phyloP scores from a whole-genome alignment of 2,329 filamentous ascomycete genomes.

The Aspergillus amoenus region DNA sequence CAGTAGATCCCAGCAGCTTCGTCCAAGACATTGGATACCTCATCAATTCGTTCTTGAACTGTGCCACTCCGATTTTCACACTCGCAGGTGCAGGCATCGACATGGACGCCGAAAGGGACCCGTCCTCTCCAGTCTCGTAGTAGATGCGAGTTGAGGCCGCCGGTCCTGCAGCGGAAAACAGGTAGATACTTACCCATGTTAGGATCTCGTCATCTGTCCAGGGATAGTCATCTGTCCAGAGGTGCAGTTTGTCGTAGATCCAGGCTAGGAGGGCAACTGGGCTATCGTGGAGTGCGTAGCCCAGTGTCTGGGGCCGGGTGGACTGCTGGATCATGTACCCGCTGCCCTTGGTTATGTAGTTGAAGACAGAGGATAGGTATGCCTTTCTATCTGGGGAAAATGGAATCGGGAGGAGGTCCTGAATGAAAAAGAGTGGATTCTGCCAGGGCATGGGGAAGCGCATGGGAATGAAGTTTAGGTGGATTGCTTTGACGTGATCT shows the following conservation, averaged over 20 bases:
- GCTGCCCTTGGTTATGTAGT: constrained; percentile 17
- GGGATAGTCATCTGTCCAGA: constrained; percentile 70
- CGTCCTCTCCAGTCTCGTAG: constrained; percentile 58
- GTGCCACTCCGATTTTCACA: constrained; percentile 55
- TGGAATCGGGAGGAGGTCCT: constrained; percentile 28
- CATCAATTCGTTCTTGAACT: constrained; percentile 53
- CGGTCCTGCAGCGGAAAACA: constrained; percentile 68
- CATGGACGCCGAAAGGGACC: constrained; percentile 21
- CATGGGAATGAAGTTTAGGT: not conserved
- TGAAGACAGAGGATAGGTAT: constrained; percentile 20
- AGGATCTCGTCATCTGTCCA: constrained; percentile 77
- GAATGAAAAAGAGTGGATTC: constrained; percentile 55
- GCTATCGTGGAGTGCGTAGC: constrained; percentile 67
- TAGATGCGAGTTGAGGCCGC: constrained; percentile 69
- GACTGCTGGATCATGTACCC: constrained; percentile 60
- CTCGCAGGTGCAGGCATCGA: constrained; percentile 41
- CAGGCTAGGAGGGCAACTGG: constrained; percentile 71
- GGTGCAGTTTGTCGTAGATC: constrained; percentile 78
- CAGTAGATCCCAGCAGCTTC: constrained; percentile 51
- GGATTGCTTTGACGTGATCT: not conserved
- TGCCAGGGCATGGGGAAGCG: not conserved
- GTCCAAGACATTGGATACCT: constrained; percentile 53
- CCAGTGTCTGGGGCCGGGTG: constrained; percentile 72
- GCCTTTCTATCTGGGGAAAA: constrained; percentile 28
- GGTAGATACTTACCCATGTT: constrained; percentile 73